Conservation (phyloP, 208 protist species). For the Naegleria gruberi region DNA sequence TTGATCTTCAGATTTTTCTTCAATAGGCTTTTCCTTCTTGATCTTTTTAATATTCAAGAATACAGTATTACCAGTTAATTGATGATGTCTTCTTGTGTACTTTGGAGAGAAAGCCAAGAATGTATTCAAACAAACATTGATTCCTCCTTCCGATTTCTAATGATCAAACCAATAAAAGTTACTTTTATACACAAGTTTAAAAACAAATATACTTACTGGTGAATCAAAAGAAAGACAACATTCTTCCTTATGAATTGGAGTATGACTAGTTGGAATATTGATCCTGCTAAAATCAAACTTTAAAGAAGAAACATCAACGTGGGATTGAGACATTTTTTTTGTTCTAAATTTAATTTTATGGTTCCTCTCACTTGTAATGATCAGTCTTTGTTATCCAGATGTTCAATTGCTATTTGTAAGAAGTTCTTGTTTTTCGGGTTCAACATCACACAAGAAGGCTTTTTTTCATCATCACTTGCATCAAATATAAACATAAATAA, state of each 20-base stretch:
- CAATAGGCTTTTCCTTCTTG: neutral
- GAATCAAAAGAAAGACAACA: slow-evolving; percentile 13
- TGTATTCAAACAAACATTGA: slow-evolving; percentile 5
- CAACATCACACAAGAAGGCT: too few relatives aligned
- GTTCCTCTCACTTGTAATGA: too few relatives aligned
- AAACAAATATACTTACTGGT: neutral
- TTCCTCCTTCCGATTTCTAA: slow-evolving; percentile 9
- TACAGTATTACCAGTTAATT: neutral
- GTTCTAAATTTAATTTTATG: too few relatives aligned
- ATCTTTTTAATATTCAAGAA: slow-evolving; percentile 21
- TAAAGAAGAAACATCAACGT: neutral
- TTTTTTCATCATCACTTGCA: too few relatives aligned
- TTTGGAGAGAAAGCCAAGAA: neutral
- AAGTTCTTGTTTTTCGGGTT: too few relatives aligned
- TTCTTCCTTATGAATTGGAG: slow-evolving; percentile 7
- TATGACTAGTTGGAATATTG: neutral
- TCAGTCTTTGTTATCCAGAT: too few relatives aligned
- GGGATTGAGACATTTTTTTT: neutral
- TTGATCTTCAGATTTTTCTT: neutral
- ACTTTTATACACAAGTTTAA: neutral
- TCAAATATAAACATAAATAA: too few relatives aligned
- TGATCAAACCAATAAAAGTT: neutral
- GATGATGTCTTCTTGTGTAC: neutral
- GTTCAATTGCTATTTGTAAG: too few relatives aligned
- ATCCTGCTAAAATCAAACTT: neutral